Percentiles rank a stretch among this genome's conserved stretches.
Evolutionary conservation across 805 yeast genomes (phyloP).

Genomic region (Metschnikowia lunata): DNA sequence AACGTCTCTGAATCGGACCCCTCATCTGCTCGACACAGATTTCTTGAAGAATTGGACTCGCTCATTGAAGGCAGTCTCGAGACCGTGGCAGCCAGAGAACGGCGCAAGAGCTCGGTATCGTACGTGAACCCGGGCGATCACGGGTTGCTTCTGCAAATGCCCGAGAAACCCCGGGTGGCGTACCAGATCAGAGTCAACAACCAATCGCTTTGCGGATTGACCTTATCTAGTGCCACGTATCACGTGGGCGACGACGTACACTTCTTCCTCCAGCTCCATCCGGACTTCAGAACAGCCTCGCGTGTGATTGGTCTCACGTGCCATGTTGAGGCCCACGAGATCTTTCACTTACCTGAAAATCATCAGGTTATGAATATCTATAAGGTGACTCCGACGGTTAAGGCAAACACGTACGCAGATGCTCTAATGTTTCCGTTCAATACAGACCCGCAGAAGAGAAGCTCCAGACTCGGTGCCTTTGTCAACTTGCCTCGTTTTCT

Average conservation of each 20-base stretch:
- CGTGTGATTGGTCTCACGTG: conserved; percentile 31
- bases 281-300: conserved; percentile 11
- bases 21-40: background rate
- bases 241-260: conserved; percentile 38
- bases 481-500: conserved; percentile 30
- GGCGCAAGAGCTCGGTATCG: conserved; percentile 27
- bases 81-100: conserved; percentile 28
- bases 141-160: conserved; percentile 9
- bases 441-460: conserved; percentile 5
- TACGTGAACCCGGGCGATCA: conserved; percentile 12
- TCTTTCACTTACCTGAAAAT: conserved; percentile 22
- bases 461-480: conserved; percentile 7
- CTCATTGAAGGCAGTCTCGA: conserved; percentile 33
- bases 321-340: conserved; percentile 39
- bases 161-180: conserved; percentile 12
- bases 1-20: background rate
- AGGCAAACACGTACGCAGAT: conserved; percentile 31
- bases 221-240: conserved; percentile 31
- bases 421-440: conserved; percentile 20
- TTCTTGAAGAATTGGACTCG: conserved; percentile 28
- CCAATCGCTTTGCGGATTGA: conserved; percentile 28
- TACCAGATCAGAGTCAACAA: conserved; percentile 35
- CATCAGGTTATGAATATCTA: conserved; percentile 23
- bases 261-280: conserved; percentile 26
- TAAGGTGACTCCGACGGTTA: conserved; percentile 32